A percentile compares a stretch with the other conserved stretches of the same genome.
phyloP scores from a whole-genome alignment of 805 yeast species.

The Kluyveromyces nonfermentans region DNA sequence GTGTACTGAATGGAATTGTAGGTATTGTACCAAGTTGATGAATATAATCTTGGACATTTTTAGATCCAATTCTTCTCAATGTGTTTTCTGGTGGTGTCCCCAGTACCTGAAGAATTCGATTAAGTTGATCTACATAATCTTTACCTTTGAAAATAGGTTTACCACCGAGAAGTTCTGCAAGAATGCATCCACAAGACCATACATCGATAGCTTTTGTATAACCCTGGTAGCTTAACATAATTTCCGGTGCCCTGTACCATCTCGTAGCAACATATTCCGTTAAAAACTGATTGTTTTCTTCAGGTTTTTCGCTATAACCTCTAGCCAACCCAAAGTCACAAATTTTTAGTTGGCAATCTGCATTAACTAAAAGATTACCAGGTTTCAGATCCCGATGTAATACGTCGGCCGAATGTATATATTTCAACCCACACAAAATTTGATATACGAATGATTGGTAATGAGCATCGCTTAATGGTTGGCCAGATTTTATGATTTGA shows the following conservation, averaged over 20 bases:
- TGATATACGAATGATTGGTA: conserved; percentile 91
- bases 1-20: conserved; percentile 55
- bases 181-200: conserved; percentile 96
- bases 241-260: conserved; percentile 98
- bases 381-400: conserved; percentile 93
- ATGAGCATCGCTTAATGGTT: conserved; percentile 88
- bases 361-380: conserved; percentile 84
- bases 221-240: conserved; percentile 88
- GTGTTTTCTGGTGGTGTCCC: conserved; percentile 88
- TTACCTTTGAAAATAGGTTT: conserved; percentile 89
- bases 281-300: conserved; percentile 82
- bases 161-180: conserved; percentile 89
- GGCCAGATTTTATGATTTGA: conserved; percentile 90
- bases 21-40: conserved; percentile 77
- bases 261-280: conserved; percentile 98
- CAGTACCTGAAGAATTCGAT: conserved; percentile 72
- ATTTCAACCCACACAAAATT: conserved; percentile 80
- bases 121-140: conserved; percentile 91
- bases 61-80: conserved; percentile 62
- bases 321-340: conserved; percentile 96
- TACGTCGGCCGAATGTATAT: conserved; percentile 86
- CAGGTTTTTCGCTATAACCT: conserved; percentile 76
- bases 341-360: conserved; percentile 91
- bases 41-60: conserved; percentile 86
- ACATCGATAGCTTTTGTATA: conserved; percentile 94